A percentile compares a stretch with the other conserved stretches of the same genome.
phyloP scores from a whole-genome alignment of 768 basidiomycete genomes.

The Postia placenta region DNA sequence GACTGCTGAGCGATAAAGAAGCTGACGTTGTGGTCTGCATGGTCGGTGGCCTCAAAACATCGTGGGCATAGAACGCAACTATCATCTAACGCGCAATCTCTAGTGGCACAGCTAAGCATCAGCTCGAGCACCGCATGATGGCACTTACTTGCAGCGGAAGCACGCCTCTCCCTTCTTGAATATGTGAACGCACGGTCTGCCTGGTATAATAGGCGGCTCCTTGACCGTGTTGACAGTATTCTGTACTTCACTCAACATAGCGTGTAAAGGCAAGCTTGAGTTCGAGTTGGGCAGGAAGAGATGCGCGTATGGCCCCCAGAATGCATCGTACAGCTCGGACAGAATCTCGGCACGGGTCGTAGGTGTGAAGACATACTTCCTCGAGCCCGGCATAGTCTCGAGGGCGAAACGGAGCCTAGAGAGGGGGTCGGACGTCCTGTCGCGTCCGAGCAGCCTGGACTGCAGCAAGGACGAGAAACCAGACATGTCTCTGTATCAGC shows the following conservation, averaged over 20 bases:
- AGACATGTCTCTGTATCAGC: conserved; percentile 28
- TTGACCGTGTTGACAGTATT: conserved; percentile 50
- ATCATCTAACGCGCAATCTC: conserved; percentile 88
- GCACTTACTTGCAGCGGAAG: conserved; percentile 85
- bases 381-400: conserved; percentile 75
- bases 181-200: conserved; percentile 75
- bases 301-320: conserved; percentile 73
- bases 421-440: conserved; percentile 54
- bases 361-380: conserved; percentile 72
- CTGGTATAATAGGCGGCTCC: conserved; percentile 55
- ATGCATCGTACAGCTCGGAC: conserved; percentile 73
- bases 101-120: conserved; percentile 22
- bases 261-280: conserved; percentile 54
- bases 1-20: conserved; percentile 92
- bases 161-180: conserved; percentile 90
- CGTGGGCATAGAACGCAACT: conserved; percentile 85
- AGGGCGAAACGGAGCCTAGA: conserved; percentile 70
- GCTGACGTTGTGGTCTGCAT: conserved; percentile 83
- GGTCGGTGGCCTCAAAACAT: conserved; percentile 88
- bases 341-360: conserved; percentile 75
- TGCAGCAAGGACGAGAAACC: conserved; percentile 38
- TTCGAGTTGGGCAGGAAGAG: conserved; percentile 67
- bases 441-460: conserved; percentile 47
- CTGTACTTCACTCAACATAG: conserved; percentile 69
- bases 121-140: neutral